Conservation (phyloP, 83 land plant genomes). For the Picea mariana region DNA sequence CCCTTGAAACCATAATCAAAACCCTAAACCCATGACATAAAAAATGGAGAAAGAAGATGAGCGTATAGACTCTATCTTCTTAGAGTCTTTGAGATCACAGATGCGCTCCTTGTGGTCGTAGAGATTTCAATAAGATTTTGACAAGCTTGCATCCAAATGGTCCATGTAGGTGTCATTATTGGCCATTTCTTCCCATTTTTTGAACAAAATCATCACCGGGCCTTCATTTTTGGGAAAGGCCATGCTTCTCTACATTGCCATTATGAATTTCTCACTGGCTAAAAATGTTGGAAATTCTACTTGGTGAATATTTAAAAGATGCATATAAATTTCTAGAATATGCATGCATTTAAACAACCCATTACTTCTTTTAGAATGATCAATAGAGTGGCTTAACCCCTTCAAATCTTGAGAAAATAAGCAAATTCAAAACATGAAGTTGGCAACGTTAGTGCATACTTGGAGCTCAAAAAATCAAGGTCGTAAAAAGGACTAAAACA, state of each 20-base stretch:
- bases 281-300: no score
- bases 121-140: conserved; percentile 62
- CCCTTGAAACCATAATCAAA: neutral
- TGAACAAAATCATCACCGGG: neutral
- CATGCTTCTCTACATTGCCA: conserved; percentile 24
- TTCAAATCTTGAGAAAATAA: no score
- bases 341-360: no score
- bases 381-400: no score
- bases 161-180: conserved; percentile 49
- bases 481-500: no score
- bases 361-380: no score
- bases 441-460: no score
- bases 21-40: conserved; percentile 11
- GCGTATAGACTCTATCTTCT: conserved; percentile 40
- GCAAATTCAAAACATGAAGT: no score
- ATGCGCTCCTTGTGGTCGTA: conserved; percentile 56
- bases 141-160: conserved; percentile 46
- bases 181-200: conserved; percentile 54
- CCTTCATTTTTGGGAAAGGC: conserved; percentile 68
- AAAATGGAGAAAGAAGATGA: neutral
- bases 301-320: no score
- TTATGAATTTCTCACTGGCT: neutral
- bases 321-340: no score
- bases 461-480: no score
- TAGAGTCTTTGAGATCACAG: conserved; percentile 49